Conservation (phyloP, 331 rosid genomes). For the Quercus tomentella region DNA sequence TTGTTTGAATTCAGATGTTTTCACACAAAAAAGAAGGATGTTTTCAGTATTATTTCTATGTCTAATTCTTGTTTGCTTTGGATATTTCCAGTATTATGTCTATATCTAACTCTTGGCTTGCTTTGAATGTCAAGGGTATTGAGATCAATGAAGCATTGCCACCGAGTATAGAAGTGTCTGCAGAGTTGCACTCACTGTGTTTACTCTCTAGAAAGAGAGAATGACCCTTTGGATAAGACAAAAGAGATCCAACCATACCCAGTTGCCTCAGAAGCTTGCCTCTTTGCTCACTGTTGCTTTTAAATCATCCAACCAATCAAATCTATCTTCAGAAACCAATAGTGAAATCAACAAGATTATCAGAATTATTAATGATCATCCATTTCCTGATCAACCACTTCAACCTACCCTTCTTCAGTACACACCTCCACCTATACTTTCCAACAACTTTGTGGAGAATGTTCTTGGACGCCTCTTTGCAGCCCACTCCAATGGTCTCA, state of each 20-base stretch:
- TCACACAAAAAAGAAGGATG: too few species aligned
- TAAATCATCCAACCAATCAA: constrained; percentile 17
- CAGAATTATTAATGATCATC: constrained; percentile 64
- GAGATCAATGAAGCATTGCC: background rate
- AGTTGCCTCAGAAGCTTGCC: constrained; percentile 6
- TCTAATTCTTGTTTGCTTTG: background rate
- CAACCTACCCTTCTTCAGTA: constrained; percentile 46
- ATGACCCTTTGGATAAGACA: constrained; percentile 25
- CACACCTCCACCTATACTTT: constrained; percentile 44
- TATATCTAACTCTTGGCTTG: background rate
- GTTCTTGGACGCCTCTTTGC: constrained; percentile 69
- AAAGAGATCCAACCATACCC: constrained; percentile 15
- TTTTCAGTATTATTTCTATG: background rate
- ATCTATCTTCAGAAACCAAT: background rate
- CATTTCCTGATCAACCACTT: constrained; percentile 73
- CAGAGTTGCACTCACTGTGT: background rate
- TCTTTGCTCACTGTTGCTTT: constrained; percentile 1
- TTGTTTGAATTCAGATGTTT: background rate
- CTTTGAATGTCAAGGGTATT: constrained; percentile 14
- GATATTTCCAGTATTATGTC: background rate
- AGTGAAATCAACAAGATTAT: constrained; percentile 45
- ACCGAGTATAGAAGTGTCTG: background rate
- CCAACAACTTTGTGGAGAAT: constrained; percentile 41
- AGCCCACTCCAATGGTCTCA: constrained; percentile 81
- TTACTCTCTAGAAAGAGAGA: background rate